Conservation (phyloP, 345 rosid species). For the Arabidopsis arenosa region DNA sequence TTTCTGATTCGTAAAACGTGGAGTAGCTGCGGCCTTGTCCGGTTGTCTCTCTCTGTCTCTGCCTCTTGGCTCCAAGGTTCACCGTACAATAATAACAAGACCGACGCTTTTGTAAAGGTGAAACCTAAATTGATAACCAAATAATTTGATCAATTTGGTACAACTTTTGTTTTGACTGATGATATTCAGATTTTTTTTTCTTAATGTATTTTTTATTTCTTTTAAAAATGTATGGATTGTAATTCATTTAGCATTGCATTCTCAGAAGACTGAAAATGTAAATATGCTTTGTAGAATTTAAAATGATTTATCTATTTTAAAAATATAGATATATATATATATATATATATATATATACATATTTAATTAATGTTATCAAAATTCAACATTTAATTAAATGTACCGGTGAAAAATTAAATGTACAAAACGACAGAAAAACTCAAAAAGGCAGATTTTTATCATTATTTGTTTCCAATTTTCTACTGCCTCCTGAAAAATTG, state of each 20-base stretch:
- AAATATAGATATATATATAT: background rate
- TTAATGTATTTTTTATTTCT: no score
- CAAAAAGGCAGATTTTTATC: background rate
- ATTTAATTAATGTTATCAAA: background rate
- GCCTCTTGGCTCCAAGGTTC: constrained; percentile 24
- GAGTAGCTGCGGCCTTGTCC: constrained; percentile 36
- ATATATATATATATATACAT: background rate
- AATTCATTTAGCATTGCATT: background rate
- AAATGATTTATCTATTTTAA: background rate
- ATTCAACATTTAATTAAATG: background rate
- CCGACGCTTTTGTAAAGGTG: constrained; percentile 34
- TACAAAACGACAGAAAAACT: constrained; percentile 20
- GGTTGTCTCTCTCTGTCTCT: background rate
- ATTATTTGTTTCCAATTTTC: background rate
- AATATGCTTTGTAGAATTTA: background rate
- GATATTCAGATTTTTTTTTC: background rate
- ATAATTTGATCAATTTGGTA: background rate
- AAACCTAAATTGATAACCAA: constrained; percentile 23
- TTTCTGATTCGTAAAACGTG: constrained; percentile 28
- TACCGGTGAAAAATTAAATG: background rate
- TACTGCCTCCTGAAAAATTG: background rate
- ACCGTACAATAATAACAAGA: constrained; percentile 28
- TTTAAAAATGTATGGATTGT: background rate
- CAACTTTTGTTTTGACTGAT: background rate
- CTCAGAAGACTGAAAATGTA: no score